phyloP scores from a whole-genome alignment of 371 early-diverging fungal species.

The Mortierella sp. region DNA sequence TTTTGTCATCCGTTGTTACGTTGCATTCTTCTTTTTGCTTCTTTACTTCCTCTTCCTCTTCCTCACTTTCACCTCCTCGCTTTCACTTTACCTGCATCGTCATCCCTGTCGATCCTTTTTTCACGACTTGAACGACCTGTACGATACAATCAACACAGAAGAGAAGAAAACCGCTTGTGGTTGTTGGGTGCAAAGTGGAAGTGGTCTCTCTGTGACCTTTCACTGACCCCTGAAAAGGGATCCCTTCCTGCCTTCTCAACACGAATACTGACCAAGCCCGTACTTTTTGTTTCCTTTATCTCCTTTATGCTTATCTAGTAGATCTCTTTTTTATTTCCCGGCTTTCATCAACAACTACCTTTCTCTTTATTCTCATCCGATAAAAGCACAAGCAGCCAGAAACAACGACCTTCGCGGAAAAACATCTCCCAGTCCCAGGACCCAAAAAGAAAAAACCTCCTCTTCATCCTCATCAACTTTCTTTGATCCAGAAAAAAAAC shows the following conservation, averaged over 20 bases:
- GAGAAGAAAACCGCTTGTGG: not conserved
- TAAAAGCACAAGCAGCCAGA: not conserved
- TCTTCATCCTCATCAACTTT: slow-evolving; percentile 1
- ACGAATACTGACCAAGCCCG: not conserved
- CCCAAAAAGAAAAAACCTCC: not conserved
- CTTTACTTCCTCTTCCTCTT: not conserved
- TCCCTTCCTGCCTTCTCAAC: not conserved
- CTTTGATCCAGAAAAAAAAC: not conserved
- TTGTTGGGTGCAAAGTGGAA: not conserved
- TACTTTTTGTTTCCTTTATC: not conserved
- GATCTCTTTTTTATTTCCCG: not conserved
- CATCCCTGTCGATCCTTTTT: not conserved
- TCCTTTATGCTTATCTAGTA: not conserved
- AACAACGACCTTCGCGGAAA: not conserved
- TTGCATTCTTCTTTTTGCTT: not conserved
- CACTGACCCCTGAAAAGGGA: not conserved
- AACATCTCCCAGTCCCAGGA: not conserved
- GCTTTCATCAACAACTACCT: not conserved
- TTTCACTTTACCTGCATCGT: not conserved
- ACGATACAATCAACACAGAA: not conserved
- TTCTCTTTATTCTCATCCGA: not conserved
- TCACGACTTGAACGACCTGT: not conserved
- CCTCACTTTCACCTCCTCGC: not conserved
- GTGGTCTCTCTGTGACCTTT: not conserved
- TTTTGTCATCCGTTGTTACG: too few relatives aligned